Percentiles rank a stretch among this genome's conserved stretches.
Conservation (phyloP, 345 rosid species). For the Microcos paniculata region DNA sequence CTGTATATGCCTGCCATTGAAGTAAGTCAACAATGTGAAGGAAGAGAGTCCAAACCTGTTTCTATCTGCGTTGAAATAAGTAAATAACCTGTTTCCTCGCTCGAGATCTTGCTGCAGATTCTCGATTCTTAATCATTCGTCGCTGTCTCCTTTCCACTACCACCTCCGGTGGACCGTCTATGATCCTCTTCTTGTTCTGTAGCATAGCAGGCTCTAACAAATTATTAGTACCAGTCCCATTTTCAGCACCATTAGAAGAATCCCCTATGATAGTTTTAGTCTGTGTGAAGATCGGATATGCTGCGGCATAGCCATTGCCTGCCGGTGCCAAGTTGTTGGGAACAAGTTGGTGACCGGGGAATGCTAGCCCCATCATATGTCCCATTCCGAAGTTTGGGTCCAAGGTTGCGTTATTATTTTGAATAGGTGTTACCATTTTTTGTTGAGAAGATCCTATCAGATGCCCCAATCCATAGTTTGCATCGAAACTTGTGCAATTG, state of each 20-base stretch:
- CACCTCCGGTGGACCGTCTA: constrained; percentile 71
- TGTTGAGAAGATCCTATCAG: constrained; percentile 2
- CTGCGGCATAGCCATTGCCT: constrained; percentile 29
- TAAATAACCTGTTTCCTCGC: constrained; percentile 79
- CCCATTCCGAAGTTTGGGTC: constrained; percentile 35
- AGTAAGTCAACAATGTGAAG: neutral
- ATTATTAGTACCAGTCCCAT: constrained; percentile 30
- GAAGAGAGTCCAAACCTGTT: neutral
- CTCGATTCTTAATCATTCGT: constrained; percentile 90
- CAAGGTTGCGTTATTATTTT: constrained; percentile 21
- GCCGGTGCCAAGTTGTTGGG: constrained; percentile 15
- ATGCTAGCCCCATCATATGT: constrained; percentile 30
- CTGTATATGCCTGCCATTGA: constrained; percentile 71
- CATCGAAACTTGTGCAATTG: constrained; percentile 15
- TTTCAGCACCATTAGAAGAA: constrained; percentile 28
- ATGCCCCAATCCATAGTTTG: constrained; percentile 37
- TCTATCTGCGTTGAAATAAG: neutral
- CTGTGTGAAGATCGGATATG: constrained; percentile 33
- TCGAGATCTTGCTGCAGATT: constrained; percentile 92
- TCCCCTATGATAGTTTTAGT: constrained; percentile 38
- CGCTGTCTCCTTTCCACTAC: constrained; percentile 80
- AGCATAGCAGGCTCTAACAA: constrained; percentile 32
- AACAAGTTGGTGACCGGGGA: constrained; percentile 17
- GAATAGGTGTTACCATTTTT: constrained; percentile 14
- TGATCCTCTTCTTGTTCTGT: constrained; percentile 47